Conservation (phyloP, 2,329 filamentous ascomycete genomes). For the Fusarium oligoseptatum region DNA sequence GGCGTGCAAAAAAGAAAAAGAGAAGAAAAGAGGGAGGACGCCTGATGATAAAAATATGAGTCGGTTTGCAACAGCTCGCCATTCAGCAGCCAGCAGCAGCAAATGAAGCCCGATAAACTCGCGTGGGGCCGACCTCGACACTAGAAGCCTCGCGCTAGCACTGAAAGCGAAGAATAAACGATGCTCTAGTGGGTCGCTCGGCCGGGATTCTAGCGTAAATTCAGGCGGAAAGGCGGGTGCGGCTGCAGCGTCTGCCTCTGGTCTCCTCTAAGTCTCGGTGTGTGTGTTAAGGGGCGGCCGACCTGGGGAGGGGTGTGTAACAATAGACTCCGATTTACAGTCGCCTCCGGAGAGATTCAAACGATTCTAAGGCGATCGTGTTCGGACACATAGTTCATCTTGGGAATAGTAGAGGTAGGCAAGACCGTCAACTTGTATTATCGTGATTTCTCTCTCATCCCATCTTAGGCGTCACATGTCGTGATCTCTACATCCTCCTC, state of each 20-base stretch:
- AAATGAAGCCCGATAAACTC: constrained; percentile 40
- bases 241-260: constrained; percentile 18
- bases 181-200: constrained; percentile 21
- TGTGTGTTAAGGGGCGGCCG: constrained; percentile 31
- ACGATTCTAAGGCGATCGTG: not conserved
- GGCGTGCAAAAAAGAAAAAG: constrained; percentile 8
- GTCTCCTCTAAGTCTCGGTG: not conserved
- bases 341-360: not conserved
- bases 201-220: constrained; percentile 29
- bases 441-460: not conserved
- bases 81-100: constrained; percentile 16
- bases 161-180: constrained; percentile 34
- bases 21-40: constrained; percentile 28
- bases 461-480: not conserved
- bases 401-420: not conserved
- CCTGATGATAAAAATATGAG: constrained; percentile 35
- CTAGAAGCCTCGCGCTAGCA: constrained; percentile 22
- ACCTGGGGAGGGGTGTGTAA: constrained; percentile 6
- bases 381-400: not conserved
- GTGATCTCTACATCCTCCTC: not conserved
- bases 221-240: constrained; percentile 25
- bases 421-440: not conserved
- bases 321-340: not conserved
- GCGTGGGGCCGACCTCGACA: constrained; percentile 19
- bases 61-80: constrained; percentile 17